Evolutionary conservation across 2,329 filamentous ascomycete genomes (phyloP).

Genomic region (Sphaerulina populicola): DNA sequence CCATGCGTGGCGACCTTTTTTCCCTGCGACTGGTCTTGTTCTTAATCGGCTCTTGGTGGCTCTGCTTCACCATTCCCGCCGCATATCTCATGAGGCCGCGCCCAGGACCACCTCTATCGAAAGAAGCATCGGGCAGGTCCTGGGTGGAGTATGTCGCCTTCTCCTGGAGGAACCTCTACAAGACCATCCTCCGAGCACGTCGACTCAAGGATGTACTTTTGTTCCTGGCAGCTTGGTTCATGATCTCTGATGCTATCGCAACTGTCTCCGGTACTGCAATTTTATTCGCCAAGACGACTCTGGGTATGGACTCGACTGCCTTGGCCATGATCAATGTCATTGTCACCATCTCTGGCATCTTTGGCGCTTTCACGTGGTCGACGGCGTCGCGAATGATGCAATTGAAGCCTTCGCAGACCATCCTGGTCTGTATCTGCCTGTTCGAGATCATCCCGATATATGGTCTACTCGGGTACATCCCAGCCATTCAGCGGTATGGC

Average conservation of each 20-base stretch:
- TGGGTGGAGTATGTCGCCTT: constrained; percentile 68
- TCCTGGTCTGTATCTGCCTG: constrained; percentile 79
- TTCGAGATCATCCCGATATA: constrained; percentile 93
- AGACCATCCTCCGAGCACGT: constrained; percentile 67
- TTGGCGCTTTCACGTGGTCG: constrained; percentile 86
- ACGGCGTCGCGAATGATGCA: constrained; percentile 62
- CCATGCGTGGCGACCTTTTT: constrained; percentile 68
- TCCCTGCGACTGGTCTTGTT: constrained; percentile 81
- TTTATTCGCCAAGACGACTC: constrained; percentile 85
- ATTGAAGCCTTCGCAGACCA: constrained; percentile 74
- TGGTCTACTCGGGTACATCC: constrained; percentile 78
- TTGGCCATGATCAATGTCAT: constrained; percentile 91
- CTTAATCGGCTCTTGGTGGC: constrained; percentile 86
- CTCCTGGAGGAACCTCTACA: constrained; percentile 79
- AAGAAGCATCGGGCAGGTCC: constrained; percentile 31
- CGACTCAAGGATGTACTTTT: constrained; percentile 64
- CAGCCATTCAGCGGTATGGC: constrained; percentile 64
- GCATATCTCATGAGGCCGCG: constrained; percentile 80
- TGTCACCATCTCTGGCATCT: constrained; percentile 71
- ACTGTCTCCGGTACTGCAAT: constrained; percentile 92
- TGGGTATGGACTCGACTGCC: constrained; percentile 81
- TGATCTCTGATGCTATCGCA: constrained; percentile 87
- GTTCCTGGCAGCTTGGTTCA: constrained; percentile 84
- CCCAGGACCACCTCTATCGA: constrained; percentile 64
- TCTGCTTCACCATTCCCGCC: constrained; percentile 78